These are phyloP conservation scores for Friedmanniomyces simplex DNA, from an alignment of 495 filamentous ascomycete genomes.

Conservation along the genomic window DNA sequence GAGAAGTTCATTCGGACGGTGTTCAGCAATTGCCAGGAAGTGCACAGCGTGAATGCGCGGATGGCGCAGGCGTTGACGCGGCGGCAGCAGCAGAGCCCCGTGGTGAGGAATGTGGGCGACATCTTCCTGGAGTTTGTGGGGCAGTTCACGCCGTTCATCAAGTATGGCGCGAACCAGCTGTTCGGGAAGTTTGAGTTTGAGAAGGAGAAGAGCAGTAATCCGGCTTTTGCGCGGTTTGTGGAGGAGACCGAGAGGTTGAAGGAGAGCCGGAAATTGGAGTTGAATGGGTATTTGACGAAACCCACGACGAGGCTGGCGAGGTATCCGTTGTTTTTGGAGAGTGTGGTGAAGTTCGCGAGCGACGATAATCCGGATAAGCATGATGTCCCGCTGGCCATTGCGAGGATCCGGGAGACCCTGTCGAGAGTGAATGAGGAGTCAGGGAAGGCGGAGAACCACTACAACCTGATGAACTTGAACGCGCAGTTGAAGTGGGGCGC, in stretches of 20 bases:
- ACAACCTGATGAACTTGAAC: slow-evolving; percentile 86
- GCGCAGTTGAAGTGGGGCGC: slow-evolving; percentile 77
- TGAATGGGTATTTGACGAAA: slow-evolving; percentile 98
- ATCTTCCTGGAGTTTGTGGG: slow-evolving; percentile 89
- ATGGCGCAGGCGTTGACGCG: slow-evolving; percentile 81
- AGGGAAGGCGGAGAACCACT: slow-evolving; percentile 95
- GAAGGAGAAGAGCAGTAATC: slow-evolving; percentile 81
- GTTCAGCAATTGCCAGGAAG: slow-evolving; percentile 92
- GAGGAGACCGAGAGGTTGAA: slow-evolving; percentile 94
- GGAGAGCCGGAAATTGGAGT: slow-evolving; percentile 90
- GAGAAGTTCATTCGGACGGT: slow-evolving; percentile 89
- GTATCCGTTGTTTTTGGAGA: slow-evolving; percentile 90
- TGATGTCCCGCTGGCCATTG: slow-evolving; percentile 81
- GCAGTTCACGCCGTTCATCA: slow-evolving; percentile 90
- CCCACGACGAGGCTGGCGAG: slow-evolving; percentile 91
- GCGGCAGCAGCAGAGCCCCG: slow-evolving; percentile 76
- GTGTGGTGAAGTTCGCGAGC: slow-evolving; percentile 76
- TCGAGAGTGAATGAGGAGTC: slow-evolving; percentile 86
- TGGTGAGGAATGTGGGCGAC: slow-evolving; percentile 85
- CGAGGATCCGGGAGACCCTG: slow-evolving; percentile 74
- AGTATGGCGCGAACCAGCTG: slow-evolving; percentile 90
- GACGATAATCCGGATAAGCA: slow-evolving; percentile 79
- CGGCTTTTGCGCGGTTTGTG: slow-evolving; percentile 79
- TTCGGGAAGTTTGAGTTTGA: slow-evolving; percentile 98
- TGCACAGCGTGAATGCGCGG: slow-evolving; percentile 77